Evolutionary conservation across 192 early-diverging fungal species (phyloP), one percentile per base, ranked within the genome.

Genomic region (Haplosporangium gracile): DNA sequence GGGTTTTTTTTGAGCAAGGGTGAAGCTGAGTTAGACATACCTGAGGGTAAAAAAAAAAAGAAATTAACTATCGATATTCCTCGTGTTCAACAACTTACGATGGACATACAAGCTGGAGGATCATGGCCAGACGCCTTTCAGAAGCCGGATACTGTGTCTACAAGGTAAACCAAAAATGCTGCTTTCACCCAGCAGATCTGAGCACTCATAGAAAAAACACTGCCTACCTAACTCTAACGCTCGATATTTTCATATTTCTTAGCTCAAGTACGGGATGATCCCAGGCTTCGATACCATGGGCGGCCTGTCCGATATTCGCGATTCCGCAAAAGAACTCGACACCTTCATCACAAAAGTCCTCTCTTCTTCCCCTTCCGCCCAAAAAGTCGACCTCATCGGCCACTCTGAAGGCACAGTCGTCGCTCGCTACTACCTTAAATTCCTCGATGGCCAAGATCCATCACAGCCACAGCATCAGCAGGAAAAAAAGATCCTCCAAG

Each of bases 371-470:
- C 18, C 49, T 32, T 42, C 18, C 8, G 65, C 82, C 49, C 18
- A 47, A 32, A 43, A 78, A n/a, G 77, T 83, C 9, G 82, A 83
- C 42, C n/a, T 83, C 29, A 55, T 83, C 29, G 76, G 36, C 36
- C 82, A 83, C n/a, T 83, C 82, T 2, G 82, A 83, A 5, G 82
- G 82, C 13, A 40, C 73, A 7, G 73, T 55, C 7, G 74, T 82
- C 65, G 29, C 80, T 18, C 75, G 74, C 51, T 81, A 65, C 43
- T 42, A 68, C 22, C 38, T 18, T 26, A 18, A 55, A 18, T 32
- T n/a, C 38, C 10, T 65, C 5, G 32, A 55, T 38, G 34, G 26
- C 5, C 51, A 72, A 40, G 13, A 6, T 10, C 69, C 42, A n/a
- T 20, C 38, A 70, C 38, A 70, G 24, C 20, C 40, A 42, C 39